A percentile compares a stretch with the other conserved stretches of the same genome.
Evolutionary conservation across 2,329 filamentous ascomycete species (phyloP).

Genomic region (Fusarium redolens): DNA sequence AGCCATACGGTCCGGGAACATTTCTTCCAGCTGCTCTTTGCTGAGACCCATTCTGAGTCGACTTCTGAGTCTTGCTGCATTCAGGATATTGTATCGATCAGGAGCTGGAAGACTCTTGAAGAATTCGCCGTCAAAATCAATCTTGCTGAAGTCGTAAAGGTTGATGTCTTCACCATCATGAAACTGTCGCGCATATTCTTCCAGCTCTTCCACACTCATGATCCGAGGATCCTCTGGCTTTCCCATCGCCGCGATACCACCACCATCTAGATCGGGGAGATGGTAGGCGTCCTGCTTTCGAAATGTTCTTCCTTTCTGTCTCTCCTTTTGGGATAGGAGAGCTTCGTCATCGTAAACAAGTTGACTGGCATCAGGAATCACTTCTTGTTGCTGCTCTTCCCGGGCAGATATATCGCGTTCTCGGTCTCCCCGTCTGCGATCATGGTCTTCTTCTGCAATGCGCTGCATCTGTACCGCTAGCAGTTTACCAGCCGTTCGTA

Average conservation of each 20-base stretch:
- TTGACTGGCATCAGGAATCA: constrained; percentile 73
- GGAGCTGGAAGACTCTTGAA: constrained; percentile 90
- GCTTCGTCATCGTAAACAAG: constrained; percentile 93
- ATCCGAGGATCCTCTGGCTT: constrained; percentile 92
- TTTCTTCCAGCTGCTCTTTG: constrained; percentile 93
- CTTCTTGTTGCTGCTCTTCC: constrained; percentile 68
- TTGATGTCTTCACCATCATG: constrained; percentile 91
- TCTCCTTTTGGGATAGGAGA: constrained; percentile 81
- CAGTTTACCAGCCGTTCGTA: constrained; percentile 88
- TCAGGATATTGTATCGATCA: constrained; percentile 97
- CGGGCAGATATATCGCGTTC: constrained; percentile 57
- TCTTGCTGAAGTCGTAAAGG: constrained; percentile 96
- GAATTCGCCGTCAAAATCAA: constrained; percentile 96
- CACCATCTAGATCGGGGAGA: constrained; percentile 84
- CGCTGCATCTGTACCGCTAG: constrained; percentile 95
- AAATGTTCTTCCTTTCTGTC: constrained; percentile 79
- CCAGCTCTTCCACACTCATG: constrained; percentile 94
- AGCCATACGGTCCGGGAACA: constrained; percentile 98
- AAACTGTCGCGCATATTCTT: constrained; percentile 94
- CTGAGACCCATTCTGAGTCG: constrained; percentile 94
- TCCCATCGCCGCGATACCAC: constrained; percentile 85
- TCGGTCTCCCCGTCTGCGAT: constrained; percentile 65
- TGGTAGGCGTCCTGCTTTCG: constrained; percentile 95
- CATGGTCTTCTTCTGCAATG: constrained; percentile 84
- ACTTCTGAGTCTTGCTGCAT: constrained; percentile 89